phyloP scores from a whole-genome alignment of 495 filamentous ascomycete genomes.

The Durotheca rogersii region DNA sequence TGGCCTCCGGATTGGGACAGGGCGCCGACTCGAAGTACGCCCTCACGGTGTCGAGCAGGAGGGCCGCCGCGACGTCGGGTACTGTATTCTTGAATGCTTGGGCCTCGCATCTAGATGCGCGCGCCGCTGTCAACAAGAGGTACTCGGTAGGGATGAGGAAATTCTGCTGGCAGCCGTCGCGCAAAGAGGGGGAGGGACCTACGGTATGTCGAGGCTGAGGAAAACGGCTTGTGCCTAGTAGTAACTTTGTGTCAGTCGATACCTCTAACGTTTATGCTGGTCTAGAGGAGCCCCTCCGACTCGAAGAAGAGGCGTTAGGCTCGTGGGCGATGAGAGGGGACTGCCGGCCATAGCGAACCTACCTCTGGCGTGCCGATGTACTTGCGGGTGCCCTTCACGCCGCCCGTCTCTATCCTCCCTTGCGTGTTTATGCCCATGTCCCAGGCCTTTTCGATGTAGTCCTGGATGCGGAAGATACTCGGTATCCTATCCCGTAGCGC shows the following conservation, averaged over 20 bases:
- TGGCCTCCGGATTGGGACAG: conserved; percentile 44
- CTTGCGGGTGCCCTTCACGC: conserved; percentile 83
- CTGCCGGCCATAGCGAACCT: conserved; percentile 19
- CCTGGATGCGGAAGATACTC: conserved; percentile 79
- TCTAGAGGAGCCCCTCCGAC: too few species aligned
- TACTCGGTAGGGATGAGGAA: background rate
- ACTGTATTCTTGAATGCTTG: conserved; percentile 40
- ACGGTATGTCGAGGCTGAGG: conserved; percentile 65
- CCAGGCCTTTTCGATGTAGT: conserved; percentile 89
- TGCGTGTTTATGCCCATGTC: conserved; percentile 75
- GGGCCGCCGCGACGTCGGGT: conserved; percentile 34
- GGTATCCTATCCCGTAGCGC: conserved; percentile 65
- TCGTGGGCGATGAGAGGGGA: too few species aligned
- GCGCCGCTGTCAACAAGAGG: too few species aligned
- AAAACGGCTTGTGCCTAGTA: conserved; percentile 78
- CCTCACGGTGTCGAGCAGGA: conserved; percentile 67
- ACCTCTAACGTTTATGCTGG: too few species aligned
- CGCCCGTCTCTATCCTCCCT: conserved; percentile 80
- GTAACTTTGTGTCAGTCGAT: background rate
- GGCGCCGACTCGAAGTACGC: conserved; percentile 63
- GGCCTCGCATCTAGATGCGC: conserved; percentile 38
- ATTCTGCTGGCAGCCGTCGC: background rate
- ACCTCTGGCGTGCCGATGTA: conserved; percentile 96
- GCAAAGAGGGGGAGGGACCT: conserved; percentile 26
- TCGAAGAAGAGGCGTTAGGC: too few species aligned